Base-by-base conservation (phyloP, 331 rosid species). In the Spiraea crenata region DNA sequence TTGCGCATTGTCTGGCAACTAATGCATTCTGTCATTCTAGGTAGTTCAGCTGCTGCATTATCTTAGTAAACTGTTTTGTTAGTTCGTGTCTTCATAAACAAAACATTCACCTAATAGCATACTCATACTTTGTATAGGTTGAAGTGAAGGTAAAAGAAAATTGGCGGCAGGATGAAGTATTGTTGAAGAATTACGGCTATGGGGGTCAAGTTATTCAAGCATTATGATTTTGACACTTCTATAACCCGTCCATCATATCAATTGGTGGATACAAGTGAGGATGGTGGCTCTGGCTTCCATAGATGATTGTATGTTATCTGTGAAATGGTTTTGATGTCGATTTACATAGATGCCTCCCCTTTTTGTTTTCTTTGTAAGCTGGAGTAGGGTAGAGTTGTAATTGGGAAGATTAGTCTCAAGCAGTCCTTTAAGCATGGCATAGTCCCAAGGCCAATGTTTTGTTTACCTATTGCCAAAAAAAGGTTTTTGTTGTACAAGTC, bases 111-210 rank as follows among this genome's bases (percentile, higher is more conserved):
- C 14, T 19, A 40, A 13, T 54, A 34, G 38, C 6, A 56, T 63
- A 57, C 59, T 20, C 68, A 39, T 84, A 51, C 76, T 75, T 70
- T 82, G 44, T 73, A 79, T 91, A 93, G 99, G 86, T 91, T 66
- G 92, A 87, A 79, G 97, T 93, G 77, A 93, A 93, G 78, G 87
- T 93, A 77, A 93, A 50, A 81, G 99, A 91, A 79, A 89, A 89
- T 71, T 91, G 99, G 97, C 84, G 95, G 74, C 95, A 91, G 85
- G 96, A 93, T 25, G 99, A 91, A 73, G 88, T 87, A 54, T 87
- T 91, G 15, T 85, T 93, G 66, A 91, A 91, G 72, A 31, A 89
- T 70, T 89, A 84, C 38, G 99, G 99, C 64, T 91, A 89, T 76
- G 97, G 96, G 46, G 96, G 96, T 45, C 84, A 86, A 70, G 31